Evolutionary conservation across 2,329 filamentous ascomycete species (phyloP).

Genomic region (Chaetomium strumarium): DNA sequence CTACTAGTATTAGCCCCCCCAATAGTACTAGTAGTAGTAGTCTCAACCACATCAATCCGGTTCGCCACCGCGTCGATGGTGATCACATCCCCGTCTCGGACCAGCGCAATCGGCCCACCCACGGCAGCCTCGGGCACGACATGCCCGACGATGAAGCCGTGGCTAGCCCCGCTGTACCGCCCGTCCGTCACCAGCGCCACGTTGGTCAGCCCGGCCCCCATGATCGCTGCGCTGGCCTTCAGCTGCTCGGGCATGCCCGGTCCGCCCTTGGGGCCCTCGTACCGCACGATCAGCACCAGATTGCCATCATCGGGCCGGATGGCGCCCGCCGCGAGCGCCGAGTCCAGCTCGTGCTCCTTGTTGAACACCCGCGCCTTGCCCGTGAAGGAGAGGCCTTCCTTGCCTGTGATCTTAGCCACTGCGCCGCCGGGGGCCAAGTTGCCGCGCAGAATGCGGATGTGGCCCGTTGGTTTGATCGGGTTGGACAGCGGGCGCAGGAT

Average conservation of each 20-base stretch:
- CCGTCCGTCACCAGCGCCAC: slow-evolving; percentile 91
- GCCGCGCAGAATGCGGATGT: slow-evolving; percentile 81
- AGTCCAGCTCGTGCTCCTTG: slow-evolving; percentile 74
- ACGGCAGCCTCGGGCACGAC: slow-evolving; percentile 85
- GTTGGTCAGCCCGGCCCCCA: slow-evolving; percentile 83
- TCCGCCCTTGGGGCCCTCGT: slow-evolving; percentile 88
- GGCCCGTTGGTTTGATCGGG: slow-evolving; percentile 75
- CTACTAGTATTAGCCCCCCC: no score
- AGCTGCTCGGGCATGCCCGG: slow-evolving; percentile 97
- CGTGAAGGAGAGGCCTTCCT: slow-evolving; percentile 78
- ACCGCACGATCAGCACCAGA: slow-evolving; percentile 82
- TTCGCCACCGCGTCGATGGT: slow-evolving; percentile 83
- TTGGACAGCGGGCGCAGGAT: slow-evolving; percentile 72
- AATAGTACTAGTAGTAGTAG: no score
- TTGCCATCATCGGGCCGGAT: slow-evolving; percentile 57
- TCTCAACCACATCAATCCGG: slow-evolving; percentile 58
- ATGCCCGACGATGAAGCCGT: slow-evolving; percentile 92
- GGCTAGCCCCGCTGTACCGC: slow-evolving; percentile 78
- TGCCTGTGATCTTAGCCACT: slow-evolving; percentile 94
- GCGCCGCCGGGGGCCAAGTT: slow-evolving; percentile 85
- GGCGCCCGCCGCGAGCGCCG: slow-evolving; percentile 60
- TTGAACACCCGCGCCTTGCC: slow-evolving; percentile 80
- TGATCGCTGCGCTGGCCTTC: slow-evolving; percentile 80
- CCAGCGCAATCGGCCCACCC: slow-evolving; percentile 81
- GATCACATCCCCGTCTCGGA: slow-evolving; percentile 72